Percentiles rank a stretch among this genome's conserved stretches.
phyloP scores from a whole-genome alignment of 352 stramenopile species.

The Pythium brachiatum region DNA sequence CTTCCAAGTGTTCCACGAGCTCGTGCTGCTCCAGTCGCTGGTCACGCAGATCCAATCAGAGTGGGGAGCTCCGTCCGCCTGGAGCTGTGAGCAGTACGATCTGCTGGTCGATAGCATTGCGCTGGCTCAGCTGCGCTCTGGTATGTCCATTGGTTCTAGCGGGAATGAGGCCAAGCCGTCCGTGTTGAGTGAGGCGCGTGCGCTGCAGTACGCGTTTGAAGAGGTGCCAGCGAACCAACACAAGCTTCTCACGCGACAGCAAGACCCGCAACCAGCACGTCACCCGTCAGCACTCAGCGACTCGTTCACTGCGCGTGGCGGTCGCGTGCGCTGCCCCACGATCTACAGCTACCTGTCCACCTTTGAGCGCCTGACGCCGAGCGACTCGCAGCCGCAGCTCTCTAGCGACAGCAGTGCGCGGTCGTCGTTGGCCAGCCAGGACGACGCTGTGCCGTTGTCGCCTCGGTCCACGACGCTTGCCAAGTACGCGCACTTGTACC shows the following conservation, averaged over 20 bases:
- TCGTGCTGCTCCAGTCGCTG: slow-evolving; percentile 60
- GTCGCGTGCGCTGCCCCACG: slow-evolving; percentile 50
- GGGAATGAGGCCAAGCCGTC: slow-evolving; percentile 26
- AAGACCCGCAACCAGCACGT: not conserved
- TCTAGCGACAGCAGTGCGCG: slow-evolving; percentile 14
- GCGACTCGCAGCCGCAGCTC: slow-evolving; percentile 4
- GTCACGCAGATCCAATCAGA: slow-evolving; percentile 36
- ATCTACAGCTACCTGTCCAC: slow-evolving; percentile 77
- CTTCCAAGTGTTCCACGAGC: slow-evolving; percentile 71
- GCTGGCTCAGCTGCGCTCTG: slow-evolving; percentile 48
- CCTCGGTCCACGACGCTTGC: slow-evolving; percentile 64
- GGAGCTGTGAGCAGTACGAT: slow-evolving; percentile 58
- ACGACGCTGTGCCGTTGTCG: slow-evolving; percentile 29
- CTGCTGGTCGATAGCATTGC: slow-evolving; percentile 55
- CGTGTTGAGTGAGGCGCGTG: slow-evolving; percentile 43
- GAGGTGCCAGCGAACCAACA: slow-evolving; percentile 62
- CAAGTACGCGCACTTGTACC: slow-evolving; percentile 79
- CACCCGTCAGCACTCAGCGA: slow-evolving; percentile 3
- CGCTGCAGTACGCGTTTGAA: slow-evolving; percentile 64
- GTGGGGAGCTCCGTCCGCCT: slow-evolving; percentile 48
- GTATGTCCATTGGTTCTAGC: not conserved
- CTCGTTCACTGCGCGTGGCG: not conserved
- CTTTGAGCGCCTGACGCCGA: slow-evolving; percentile 48
- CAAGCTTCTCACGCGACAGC: slow-evolving; percentile 23
- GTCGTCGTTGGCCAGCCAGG: slow-evolving; percentile 7